Conservation (phyloP, 1,139 yeast species). For the Candida sanyaensis region DNA sequence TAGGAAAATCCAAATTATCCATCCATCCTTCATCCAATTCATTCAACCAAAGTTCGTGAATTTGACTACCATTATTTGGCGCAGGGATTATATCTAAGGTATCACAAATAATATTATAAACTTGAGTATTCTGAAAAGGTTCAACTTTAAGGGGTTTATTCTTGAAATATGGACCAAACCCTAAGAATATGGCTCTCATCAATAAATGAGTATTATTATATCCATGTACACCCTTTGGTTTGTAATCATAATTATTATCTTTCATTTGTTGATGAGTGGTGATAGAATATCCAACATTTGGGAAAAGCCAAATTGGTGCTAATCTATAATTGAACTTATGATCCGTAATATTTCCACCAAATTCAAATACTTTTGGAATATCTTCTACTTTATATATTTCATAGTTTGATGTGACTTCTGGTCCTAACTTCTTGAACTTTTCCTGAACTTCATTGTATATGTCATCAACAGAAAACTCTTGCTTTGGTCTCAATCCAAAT, state of each 20-base stretch:
- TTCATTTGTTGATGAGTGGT: slow-evolving; percentile 63
- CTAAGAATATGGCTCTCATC: slow-evolving; percentile 84
- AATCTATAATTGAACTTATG: slow-evolving; percentile 57
- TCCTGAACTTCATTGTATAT: slow-evolving; percentile 20
- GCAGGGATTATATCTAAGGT: slow-evolving; percentile 59
- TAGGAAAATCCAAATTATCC: slow-evolving; percentile 58
- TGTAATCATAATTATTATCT: slow-evolving; percentile 48
- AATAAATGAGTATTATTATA: slow-evolving; percentile 73
- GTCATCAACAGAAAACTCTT: slow-evolving; percentile 25
- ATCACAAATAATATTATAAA: slow-evolving; percentile 76
- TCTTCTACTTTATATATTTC: slow-evolving; percentile 58
- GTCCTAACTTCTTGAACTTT: slow-evolving; percentile 25
- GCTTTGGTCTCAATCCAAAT: slow-evolving; percentile 67
- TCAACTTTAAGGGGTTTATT: slow-evolving; percentile 34
- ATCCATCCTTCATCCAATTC: slow-evolving; percentile 53
- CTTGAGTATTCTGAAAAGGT: slow-evolving; percentile 73
- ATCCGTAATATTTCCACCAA: slow-evolving; percentile 51
- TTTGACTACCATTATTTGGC: slow-evolving; percentile 58
- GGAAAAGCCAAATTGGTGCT: slow-evolving; percentile 86
- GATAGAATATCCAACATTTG: slow-evolving; percentile 79
- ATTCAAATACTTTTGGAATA: slow-evolving; percentile 64
- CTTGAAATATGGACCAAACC: slow-evolving; percentile 75
- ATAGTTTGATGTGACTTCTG: slow-evolving; percentile 19
- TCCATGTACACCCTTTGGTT: slow-evolving; percentile 82
- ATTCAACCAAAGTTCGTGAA: slow-evolving; percentile 25